phyloP scores from a whole-genome alignment of 345 rosid species.

The Hibiscus tridactylites region DNA sequence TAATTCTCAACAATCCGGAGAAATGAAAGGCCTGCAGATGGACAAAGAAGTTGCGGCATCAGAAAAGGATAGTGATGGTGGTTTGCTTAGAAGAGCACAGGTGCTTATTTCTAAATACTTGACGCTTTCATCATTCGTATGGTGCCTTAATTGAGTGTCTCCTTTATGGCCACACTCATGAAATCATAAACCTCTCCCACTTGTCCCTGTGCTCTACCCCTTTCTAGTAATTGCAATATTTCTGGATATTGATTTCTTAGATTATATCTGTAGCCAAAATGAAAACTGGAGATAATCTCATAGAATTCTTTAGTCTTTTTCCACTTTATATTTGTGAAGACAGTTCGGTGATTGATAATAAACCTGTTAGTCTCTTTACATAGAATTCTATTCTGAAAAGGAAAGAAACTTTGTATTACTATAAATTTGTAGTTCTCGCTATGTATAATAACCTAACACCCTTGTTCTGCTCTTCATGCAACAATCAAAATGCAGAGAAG shows the following conservation, averaged over 20 bases:
- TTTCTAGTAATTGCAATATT: background rate
- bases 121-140: background rate
- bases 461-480: background rate
- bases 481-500: background rate
- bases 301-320: background rate
- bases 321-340: background rate
- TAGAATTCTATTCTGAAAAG: background rate
- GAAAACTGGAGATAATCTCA: background rate
- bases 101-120: constrained; percentile 1
- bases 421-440: background rate
- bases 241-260: background rate
- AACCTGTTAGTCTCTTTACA: background rate
- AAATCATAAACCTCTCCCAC: background rate
- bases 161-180: background rate
- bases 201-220: background rate
- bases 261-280: background rate
- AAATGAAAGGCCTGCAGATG: constrained; percentile 21
- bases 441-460: background rate
- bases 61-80: background rate
- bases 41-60: background rate
- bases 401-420: background rate
- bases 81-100: constrained; percentile 1
- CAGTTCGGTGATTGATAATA: background rate
- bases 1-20: constrained; percentile 33
- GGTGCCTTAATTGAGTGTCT: background rate